Conservation (phyloP, 2,329 filamentous ascomycete genomes). For the Colletotrichum australisinense region DNA sequence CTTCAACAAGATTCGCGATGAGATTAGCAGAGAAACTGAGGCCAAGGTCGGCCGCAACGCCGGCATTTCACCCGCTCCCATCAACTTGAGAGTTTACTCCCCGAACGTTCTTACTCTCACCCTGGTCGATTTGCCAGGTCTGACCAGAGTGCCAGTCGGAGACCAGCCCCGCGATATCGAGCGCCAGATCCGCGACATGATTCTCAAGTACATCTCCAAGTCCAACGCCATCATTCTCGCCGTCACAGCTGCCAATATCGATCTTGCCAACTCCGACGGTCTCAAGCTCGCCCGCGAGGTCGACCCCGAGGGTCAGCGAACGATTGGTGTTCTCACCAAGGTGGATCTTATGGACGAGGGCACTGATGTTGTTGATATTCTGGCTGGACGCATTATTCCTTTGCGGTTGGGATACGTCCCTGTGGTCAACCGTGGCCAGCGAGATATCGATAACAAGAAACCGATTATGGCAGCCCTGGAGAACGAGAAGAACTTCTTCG, state of each 20-base stretch:
- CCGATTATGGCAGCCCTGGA: constrained; percentile 91
- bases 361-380: constrained; percentile 97
- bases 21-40: constrained; percentile 96
- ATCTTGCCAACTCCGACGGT: constrained; percentile 98
- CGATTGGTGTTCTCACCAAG: constrained; percentile 98
- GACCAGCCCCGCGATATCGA: constrained; percentile 98
- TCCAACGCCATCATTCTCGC: constrained; percentile 98
- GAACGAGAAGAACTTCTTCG: constrained; percentile 96
- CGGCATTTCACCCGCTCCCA: constrained; percentile 95
- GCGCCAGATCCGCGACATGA: constrained; percentile 96
- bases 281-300: constrained; percentile 96
- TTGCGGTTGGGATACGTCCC: constrained; percentile 95
- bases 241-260: constrained; percentile 95
- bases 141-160: constrained; percentile 96
- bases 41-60: constrained; percentile 96
- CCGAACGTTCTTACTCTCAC: constrained; percentile 98
- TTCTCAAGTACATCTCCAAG: constrained; percentile 98
- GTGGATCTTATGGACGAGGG: constrained; percentile 99
- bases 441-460: constrained; percentile 99
- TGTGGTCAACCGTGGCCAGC: constrained; percentile 96
- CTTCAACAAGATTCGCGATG: constrained; percentile 98
- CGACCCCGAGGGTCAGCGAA: constrained; percentile 95
- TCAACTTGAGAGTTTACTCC: constrained; percentile 98
- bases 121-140: constrained; percentile 92
- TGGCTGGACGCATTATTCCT: constrained; percentile 96